Percentiles rank a stretch among this genome's conserved stretches.
phyloP scores from a whole-genome alignment of 495 filamentous ascomycete species.

The Apiosordaria backusii region DNA sequence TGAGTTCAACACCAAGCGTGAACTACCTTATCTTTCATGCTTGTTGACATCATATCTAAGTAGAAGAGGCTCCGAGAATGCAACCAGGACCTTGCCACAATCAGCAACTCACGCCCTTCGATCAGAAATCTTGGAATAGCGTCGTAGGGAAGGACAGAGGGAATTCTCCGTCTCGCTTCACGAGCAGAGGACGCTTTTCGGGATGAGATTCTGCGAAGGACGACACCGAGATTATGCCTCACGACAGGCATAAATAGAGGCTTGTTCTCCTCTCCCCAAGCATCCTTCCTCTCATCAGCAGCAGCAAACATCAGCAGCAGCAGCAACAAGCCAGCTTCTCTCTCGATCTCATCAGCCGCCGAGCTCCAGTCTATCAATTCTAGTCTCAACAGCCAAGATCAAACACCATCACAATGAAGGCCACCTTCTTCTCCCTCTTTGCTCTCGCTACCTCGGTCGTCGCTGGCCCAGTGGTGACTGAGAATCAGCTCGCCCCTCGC shows the following conservation, averaged over 20 bases:
- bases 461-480: slow-evolving; percentile 31
- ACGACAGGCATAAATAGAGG: slow-evolving; percentile 14
- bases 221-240: background rate
- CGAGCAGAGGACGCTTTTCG: background rate
- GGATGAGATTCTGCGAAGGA: background rate
- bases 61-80: background rate
- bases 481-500: slow-evolving; percentile 12
- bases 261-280: background rate
- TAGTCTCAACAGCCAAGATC: background rate
- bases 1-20: background rate
- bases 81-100: slow-evolving; percentile 12
- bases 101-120: background rate
- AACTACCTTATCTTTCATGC: background rate
- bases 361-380: background rate
- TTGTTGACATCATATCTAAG: slow-evolving; percentile 8
- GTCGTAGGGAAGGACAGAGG: background rate
- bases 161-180: background rate
- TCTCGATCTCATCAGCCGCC: background rate
- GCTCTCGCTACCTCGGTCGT: slow-evolving; percentile 36
- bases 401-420: slow-evolving; percentile 35
- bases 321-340: background rate
- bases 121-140: background rate
- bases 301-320: slow-evolving; percentile 10
- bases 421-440: slow-evolving; percentile 33
- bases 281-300: slow-evolving; percentile 9